These are phyloP conservation scores for Auriscalpium orientale DNA, from an alignment of 768 basidiomycete genomes.

Conservation along the genomic window DNA sequence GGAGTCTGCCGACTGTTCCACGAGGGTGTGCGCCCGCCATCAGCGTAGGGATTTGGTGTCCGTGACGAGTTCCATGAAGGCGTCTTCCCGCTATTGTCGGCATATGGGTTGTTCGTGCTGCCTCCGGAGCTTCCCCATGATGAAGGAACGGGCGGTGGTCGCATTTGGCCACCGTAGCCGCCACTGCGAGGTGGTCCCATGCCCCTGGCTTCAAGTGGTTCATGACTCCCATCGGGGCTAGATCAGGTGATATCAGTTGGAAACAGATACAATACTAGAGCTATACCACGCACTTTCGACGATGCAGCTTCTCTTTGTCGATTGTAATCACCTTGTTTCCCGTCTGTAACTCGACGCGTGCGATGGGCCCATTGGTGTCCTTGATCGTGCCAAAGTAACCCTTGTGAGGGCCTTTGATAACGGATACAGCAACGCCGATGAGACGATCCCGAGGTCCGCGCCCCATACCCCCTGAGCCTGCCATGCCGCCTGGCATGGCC, in stretches of 20 bases:
- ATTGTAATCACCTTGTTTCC: slow-evolving; percentile 87
- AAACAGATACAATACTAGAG: neutral
- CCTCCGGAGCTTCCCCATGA: slow-evolving; percentile 17
- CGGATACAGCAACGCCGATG: slow-evolving; percentile 69
- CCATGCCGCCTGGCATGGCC: slow-evolving; percentile 64
- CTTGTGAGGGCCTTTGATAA: slow-evolving; percentile 85
- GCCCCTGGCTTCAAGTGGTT: slow-evolving; percentile 36
- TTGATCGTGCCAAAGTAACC: slow-evolving; percentile 89
- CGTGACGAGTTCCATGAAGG: slow-evolving; percentile 25
- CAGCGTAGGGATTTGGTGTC: slow-evolving; percentile 65
- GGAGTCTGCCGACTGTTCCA: slow-evolving; percentile 51
- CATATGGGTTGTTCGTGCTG: slow-evolving; percentile 31
- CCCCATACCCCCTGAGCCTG: slow-evolving; percentile 68
- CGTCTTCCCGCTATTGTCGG: slow-evolving; percentile 22
- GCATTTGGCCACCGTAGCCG: slow-evolving; percentile 9
- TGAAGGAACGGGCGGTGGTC: slow-evolving; percentile 8
- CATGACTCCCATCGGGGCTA: slow-evolving; percentile 51
- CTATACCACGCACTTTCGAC: slow-evolving; percentile 51
- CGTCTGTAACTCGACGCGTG: slow-evolving; percentile 84
- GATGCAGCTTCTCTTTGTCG: slow-evolving; percentile 69
- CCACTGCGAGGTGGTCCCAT: slow-evolving; percentile 31
- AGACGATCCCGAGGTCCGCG: slow-evolving; percentile 78
- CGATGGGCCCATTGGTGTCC: slow-evolving; percentile 83
- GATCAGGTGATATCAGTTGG: slow-evolving; percentile 1
- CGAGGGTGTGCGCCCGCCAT: slow-evolving; percentile 61